Percentiles rank a stretch among this genome's conserved stretches.
Evolutionary conservation across 805 yeast species (phyloP).

Genomic region (Candida railenensis): DNA sequence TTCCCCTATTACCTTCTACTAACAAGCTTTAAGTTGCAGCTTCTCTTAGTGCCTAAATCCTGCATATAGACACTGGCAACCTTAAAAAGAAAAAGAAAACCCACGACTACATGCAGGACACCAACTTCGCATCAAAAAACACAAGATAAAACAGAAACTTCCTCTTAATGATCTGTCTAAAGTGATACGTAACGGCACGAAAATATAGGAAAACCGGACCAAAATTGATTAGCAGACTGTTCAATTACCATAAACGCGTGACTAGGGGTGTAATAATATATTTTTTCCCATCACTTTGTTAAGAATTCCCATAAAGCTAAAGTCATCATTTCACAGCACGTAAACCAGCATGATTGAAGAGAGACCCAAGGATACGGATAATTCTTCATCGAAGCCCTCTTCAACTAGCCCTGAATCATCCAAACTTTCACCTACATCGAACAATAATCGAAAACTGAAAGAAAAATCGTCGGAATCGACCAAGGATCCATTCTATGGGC

Average conservation of each 20-base stretch:
- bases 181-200: neutral
- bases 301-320: too few species aligned
- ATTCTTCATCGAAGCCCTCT: neutral
- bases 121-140: neutral
- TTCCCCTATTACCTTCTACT: too few species aligned
- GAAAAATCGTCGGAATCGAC: neutral
- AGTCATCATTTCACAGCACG: neutral
- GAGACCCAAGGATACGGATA: neutral
- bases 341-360: neutral
- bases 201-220: too few species aligned
- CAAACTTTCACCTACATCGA: neutral
- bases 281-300: too few species aligned
- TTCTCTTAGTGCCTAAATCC: too few species aligned
- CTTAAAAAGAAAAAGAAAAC: neutral
- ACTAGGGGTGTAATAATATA: too few species aligned
- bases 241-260: too few species aligned
- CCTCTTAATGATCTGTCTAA: neutral
- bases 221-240: too few species aligned
- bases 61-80: too few species aligned
- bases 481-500: conserved; percentile 49
- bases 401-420: neutral
- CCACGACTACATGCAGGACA: neutral
- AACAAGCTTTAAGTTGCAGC: too few species aligned
- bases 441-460: neutral
- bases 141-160: neutral